Conservation (phyloP, 2,329 filamentous ascomycete species). For the Claviceps maximensis region DNA sequence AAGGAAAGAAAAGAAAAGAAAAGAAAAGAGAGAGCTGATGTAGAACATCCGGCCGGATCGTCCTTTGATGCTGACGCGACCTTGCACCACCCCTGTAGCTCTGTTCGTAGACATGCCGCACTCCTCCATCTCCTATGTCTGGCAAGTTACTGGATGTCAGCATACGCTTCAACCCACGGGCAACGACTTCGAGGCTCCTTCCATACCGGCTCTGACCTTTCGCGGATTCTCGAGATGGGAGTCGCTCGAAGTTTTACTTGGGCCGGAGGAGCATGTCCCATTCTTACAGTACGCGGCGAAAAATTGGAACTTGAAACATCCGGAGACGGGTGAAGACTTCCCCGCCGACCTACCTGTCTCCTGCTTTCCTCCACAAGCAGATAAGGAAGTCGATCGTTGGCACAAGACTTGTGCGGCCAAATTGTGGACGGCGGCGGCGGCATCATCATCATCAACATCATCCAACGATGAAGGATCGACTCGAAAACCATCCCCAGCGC, state of each 20-base stretch:
- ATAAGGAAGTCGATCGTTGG: constrained; percentile 75
- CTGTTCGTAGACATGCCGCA: constrained; percentile 68
- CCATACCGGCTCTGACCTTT: constrained; percentile 68
- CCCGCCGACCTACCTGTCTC: constrained; percentile 42
- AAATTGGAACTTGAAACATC: constrained; percentile 63
- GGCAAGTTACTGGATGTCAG: constrained; percentile 80
- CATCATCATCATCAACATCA: constrained; percentile 18
- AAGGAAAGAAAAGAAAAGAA: not conserved
- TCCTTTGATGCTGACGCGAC: constrained; percentile 2
- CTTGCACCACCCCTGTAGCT: constrained; percentile 23
- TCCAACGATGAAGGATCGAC: constrained; percentile 6
- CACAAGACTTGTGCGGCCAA: constrained; percentile 64
- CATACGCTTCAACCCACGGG: constrained; percentile 70
- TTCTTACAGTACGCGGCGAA: constrained; percentile 71
- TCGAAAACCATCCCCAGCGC: constrained; percentile 11
- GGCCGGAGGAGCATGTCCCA: constrained; percentile 74
- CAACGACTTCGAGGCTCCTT: constrained; percentile 60
- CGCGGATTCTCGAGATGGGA: constrained; percentile 90
- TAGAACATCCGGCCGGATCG: not conserved
- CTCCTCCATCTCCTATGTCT: constrained; percentile 76
- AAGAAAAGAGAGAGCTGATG: not conserved
- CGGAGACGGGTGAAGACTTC: constrained; percentile 58
- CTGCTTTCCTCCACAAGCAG: constrained; percentile 60
- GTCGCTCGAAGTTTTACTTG: constrained; percentile 76
- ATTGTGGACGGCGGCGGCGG: constrained; percentile 53